Conservation (phyloP, 163 green algal species). For the Volvox carteri region DNA sequence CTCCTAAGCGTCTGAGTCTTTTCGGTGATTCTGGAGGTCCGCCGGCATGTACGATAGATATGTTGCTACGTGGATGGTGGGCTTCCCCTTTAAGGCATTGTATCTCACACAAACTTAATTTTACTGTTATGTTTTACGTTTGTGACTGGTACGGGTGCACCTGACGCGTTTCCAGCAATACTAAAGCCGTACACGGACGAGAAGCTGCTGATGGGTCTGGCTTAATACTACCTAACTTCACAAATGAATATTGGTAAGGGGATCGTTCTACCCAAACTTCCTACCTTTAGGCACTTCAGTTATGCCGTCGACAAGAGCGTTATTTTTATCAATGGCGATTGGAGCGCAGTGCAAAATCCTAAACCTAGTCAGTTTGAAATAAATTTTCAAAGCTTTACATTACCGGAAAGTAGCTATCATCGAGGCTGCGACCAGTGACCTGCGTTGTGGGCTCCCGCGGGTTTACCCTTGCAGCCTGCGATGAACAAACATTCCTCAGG, state of each 20-base stretch:
- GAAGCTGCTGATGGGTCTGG: not conserved
- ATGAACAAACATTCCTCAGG: not conserved
- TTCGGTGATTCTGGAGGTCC: not conserved
- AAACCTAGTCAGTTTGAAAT: not conserved
- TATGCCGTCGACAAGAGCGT: too few species aligned
- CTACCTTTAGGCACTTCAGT: too few species aligned
- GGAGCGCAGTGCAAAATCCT: not conserved
- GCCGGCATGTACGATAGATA: not conserved
- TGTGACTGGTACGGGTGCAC: not conserved
- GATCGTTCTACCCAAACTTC: too few species aligned
- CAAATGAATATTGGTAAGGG: not conserved
- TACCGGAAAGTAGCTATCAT: not conserved
- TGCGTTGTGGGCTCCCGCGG: not conserved
- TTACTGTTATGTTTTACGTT: not conserved
- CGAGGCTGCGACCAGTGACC: not conserved
- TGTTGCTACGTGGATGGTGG: constrained; percentile 14
- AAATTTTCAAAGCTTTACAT: not conserved
- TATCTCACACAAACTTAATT: not conserved
- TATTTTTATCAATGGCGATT: too few species aligned
- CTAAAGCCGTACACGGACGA: not conserved
- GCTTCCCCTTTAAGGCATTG: not conserved
- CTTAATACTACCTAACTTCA: not conserved
- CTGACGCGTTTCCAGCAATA: not conserved
- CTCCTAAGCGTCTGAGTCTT: not conserved
- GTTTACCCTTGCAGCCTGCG: not conserved